Conservation (phyloP, 768 basidiomycete genomes). For the Suillus bovinus region DNA sequence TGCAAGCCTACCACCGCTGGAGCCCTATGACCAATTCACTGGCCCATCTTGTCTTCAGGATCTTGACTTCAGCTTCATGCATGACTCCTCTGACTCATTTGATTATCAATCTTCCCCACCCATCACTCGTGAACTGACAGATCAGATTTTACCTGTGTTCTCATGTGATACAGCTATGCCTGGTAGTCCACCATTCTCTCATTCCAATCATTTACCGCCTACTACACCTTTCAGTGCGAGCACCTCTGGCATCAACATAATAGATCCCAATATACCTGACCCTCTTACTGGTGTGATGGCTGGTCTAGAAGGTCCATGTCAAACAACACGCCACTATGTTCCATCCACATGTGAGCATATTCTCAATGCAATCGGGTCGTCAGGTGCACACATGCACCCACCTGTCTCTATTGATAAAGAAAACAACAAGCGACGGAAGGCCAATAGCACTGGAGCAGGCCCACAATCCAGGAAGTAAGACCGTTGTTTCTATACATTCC, state of each 20-base stretch:
- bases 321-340: neutral
- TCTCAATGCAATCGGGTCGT: neutral
- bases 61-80: neutral
- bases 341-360: neutral
- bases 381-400: neutral
- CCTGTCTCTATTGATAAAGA: neutral
- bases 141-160: neutral
- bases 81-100: neutral
- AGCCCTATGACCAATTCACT: neutral
- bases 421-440: neutral
- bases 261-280: too few relatives aligned
- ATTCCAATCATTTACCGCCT: neutral
- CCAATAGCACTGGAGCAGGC: too few relatives aligned
- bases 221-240: too few relatives aligned
- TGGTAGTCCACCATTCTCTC: neutral
- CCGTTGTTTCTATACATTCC: neutral
- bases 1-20: neutral
- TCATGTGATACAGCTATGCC: neutral
- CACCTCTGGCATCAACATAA: too few relatives aligned
- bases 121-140: neutral
- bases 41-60: neutral
- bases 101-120: neutral
- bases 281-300: too few relatives aligned
- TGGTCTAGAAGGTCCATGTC: neutral
- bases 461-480: neutral